Evolutionary conservation across 2,329 filamentous ascomycete genomes (phyloP).

Genomic region (Cladosporium sp.): DNA sequence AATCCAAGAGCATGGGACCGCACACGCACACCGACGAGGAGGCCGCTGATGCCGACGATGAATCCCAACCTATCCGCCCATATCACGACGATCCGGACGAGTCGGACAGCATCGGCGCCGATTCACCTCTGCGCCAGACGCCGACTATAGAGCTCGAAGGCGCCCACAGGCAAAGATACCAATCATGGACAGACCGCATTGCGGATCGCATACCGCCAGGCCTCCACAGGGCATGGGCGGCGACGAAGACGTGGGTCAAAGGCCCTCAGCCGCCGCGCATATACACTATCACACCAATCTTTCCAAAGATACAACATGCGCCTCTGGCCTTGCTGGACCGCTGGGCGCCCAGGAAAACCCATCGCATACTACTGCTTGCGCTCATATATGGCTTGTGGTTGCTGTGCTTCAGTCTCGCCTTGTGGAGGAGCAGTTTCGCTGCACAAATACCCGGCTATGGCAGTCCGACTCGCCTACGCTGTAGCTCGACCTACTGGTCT

Average conservation of each 20-base stretch:
- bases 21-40: constrained; percentile 4
- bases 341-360: constrained; percentile 56
- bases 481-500: constrained; percentile 65
- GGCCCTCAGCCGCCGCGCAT: constrained; percentile 46
- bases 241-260: constrained; percentile 43
- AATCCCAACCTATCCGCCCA: constrained; percentile 9
- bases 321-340: constrained; percentile 62
- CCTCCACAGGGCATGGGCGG: constrained; percentile 30
- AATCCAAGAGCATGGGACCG: constrained; percentile 5
- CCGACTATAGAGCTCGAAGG: constrained; percentile 26
- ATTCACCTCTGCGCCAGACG: constrained; percentile 23
- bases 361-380: constrained; percentile 57
- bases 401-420: constrained; percentile 63
- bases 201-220: constrained; percentile 24
- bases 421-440: constrained; percentile 58
- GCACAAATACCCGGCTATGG: constrained; percentile 66
- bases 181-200: constrained; percentile 24
- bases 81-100: constrained; percentile 32
- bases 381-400: constrained; percentile 65
- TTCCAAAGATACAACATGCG: constrained; percentile 63
- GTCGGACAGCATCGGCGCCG: constrained; percentile 23
- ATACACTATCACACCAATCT: constrained; percentile 49
- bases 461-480: constrained; percentile 60
- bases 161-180: constrained; percentile 13
- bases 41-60: constrained; percentile 2